Conservation (phyloP, 1,284 basidiomycete genomes). For the Cutaneotrichosporon sp. region DNA sequence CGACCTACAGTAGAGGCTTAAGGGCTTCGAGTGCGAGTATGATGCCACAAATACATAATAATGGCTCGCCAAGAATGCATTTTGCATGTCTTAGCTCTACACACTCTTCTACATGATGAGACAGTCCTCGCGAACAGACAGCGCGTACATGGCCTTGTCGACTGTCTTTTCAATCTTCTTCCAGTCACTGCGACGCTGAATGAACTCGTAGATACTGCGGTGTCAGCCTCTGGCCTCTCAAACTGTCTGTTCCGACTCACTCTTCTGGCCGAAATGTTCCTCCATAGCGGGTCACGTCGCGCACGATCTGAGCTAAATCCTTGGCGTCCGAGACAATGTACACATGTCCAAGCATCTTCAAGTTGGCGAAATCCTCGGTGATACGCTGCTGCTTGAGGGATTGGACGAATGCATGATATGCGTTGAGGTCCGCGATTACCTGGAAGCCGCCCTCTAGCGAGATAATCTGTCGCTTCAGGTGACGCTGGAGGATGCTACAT, state of each 20-base stretch:
- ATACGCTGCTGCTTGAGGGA: conserved; percentile 66
- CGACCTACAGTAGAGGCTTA: no score
- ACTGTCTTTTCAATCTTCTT: conserved; percentile 93
- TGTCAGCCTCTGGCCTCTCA: background rate
- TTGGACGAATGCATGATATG: conserved; percentile 80
- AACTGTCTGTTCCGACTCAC: conserved; percentile 51
- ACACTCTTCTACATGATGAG: conserved; percentile 52
- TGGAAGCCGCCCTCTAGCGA: conserved; percentile 89
- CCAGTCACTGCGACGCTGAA: conserved; percentile 88
- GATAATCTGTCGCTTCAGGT: conserved; percentile 94
- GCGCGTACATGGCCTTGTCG: conserved; percentile 74
- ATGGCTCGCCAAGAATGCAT: no score
- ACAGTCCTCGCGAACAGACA: conserved; percentile 88
- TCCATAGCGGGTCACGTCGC: conserved; percentile 88
- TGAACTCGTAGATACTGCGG: conserved; percentile 83
- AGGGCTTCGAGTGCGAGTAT: no score
- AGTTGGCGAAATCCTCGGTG: conserved; percentile 78
- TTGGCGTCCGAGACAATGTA: conserved; percentile 81
- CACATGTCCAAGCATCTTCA: conserved; percentile 95
- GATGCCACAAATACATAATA: no score
- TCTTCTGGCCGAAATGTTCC: conserved; percentile 86
- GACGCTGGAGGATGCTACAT: conserved; percentile 82
- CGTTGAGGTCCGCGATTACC: conserved; percentile 91
- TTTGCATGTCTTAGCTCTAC: background rate
- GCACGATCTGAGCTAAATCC: conserved; percentile 87